Conservation (phyloP, 1,139 yeast genomes). For the Saccharomyces pastorianus region DNA sequence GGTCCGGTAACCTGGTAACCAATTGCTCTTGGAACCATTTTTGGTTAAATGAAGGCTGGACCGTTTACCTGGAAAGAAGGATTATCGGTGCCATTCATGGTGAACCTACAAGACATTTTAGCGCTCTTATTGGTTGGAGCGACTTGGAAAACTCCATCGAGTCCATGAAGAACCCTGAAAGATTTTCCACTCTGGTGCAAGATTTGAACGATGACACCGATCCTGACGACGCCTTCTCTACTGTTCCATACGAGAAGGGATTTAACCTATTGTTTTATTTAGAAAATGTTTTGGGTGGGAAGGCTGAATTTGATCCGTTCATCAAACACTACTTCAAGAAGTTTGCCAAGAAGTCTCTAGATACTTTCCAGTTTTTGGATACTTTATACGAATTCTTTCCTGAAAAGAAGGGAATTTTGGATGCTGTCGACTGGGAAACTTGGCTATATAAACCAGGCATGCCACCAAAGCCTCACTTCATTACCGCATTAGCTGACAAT, state of each 20-base stretch:
- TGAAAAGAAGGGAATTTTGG: conserved; percentile 36
- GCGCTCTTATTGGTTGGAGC: conserved; percentile 83
- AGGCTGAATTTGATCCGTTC: conserved; percentile 60
- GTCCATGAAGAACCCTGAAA: conserved; percentile 45
- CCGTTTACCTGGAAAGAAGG: conserved; percentile 82
- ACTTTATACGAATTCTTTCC: conserved; percentile 54
- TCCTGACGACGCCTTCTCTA: conserved; percentile 84
- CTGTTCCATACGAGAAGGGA: conserved; percentile 90
- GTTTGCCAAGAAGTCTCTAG: conserved; percentile 64
- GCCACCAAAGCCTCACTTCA: conserved; percentile 80
- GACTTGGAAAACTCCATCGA: conserved; percentile 61
- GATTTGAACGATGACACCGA: conserved; percentile 57
- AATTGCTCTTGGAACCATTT: conserved; percentile 90
- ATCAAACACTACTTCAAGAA: conserved; percentile 67
- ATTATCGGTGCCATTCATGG: conserved; percentile 74
- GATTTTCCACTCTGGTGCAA: conserved; percentile 62
- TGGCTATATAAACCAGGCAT: conserved; percentile 80
- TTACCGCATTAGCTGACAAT: conserved; percentile 67
- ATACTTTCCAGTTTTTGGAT: conserved; percentile 73
- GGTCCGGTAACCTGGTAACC: conserved; percentile 88
- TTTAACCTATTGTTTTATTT: conserved; percentile 67
- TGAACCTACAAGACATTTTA: conserved; percentile 66
- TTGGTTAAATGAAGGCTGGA: conserved; percentile 96
- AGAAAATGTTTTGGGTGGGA: conserved; percentile 59
- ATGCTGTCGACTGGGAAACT: conserved; percentile 70